Evolutionary conservation across 2,329 filamentous ascomycete species (phyloP).

Genomic region (Colletotrichum spinosum): DNA sequence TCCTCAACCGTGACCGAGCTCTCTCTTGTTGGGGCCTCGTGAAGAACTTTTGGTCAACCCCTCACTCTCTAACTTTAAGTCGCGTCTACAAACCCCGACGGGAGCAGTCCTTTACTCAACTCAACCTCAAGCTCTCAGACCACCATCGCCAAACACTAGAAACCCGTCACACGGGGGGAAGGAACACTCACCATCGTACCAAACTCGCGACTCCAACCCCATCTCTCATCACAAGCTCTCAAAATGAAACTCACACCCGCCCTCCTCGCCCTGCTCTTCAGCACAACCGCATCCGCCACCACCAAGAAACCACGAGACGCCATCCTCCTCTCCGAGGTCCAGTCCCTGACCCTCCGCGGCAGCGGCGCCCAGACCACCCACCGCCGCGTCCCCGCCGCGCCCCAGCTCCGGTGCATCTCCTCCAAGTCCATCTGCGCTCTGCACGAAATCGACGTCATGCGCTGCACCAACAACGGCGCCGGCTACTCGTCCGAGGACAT

Average conservation of each 20-base stretch:
- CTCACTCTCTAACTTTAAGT: not conserved
- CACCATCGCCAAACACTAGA: not conserved
- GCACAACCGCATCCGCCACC: slow-evolving; percentile 34
- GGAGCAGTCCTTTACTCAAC: not conserved
- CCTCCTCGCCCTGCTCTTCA: slow-evolving; percentile 35
- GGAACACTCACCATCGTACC: no score
- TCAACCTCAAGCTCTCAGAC: slow-evolving; percentile 6
- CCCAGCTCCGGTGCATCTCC: slow-evolving; percentile 83
- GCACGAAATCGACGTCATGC: slow-evolving; percentile 83
- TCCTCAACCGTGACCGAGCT: not conserved
- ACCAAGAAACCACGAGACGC: slow-evolving; percentile 57
- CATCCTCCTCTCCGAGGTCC: slow-evolving; percentile 72
- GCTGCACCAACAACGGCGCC: slow-evolving; percentile 86
- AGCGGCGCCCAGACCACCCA: slow-evolving; percentile 74
- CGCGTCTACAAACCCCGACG: not conserved
- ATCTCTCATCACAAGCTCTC: slow-evolving; percentile 41
- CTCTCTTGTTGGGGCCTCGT: not conserved
- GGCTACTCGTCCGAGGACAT: slow-evolving; percentile 85
- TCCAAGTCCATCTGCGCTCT: slow-evolving; percentile 72
- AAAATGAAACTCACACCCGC: slow-evolving; percentile 41
- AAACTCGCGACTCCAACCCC: no score
- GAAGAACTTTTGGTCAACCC: not conserved
- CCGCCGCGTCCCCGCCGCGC: slow-evolving; percentile 80
- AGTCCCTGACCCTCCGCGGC: slow-evolving; percentile 81
- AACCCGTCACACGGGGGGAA: no score